phyloP scores from a whole-genome alignment of 2,329 filamentous ascomycete genomes.

The Fusarium sp. region DNA sequence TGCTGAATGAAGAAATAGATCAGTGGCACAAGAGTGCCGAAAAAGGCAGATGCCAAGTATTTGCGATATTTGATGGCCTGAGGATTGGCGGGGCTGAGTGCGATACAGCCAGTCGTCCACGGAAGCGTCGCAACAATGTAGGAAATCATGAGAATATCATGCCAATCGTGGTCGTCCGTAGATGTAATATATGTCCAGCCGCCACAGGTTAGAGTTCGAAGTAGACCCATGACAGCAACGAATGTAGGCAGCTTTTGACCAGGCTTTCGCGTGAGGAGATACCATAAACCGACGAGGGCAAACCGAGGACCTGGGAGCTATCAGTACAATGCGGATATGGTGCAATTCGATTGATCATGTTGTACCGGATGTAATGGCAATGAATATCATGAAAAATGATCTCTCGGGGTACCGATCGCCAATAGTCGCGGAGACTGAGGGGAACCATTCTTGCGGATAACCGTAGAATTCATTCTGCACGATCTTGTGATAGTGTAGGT shows the following conservation, averaged over 20 bases:
- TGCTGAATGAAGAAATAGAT: constrained; percentile 99
- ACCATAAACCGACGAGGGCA: constrained; percentile 89
- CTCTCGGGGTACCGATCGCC: constrained; percentile 97
- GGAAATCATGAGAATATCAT: constrained; percentile 99
- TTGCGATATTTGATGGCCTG: constrained; percentile 89
- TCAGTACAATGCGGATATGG: constrained; percentile 20
- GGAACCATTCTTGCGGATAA: constrained; percentile 96
- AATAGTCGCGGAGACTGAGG: constrained; percentile 95
- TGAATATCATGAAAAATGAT: constrained; percentile 97
- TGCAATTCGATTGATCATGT: background rate
- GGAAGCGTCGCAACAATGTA: constrained; percentile 94
- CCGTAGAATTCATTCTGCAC: constrained; percentile 97
- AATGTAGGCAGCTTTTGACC: constrained; percentile 82
- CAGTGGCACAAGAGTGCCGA: constrained; percentile 87
- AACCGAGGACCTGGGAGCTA: constrained; percentile 80
- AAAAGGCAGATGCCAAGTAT: constrained; percentile 83
- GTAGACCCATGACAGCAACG: constrained; percentile 79
- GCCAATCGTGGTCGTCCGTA: constrained; percentile 98
- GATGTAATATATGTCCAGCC: constrained; percentile 99
- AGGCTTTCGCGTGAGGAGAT: constrained; percentile 82
- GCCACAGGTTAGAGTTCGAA: constrained; percentile 92
- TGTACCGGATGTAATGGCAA: constrained; percentile 90
- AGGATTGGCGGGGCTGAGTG: constrained; percentile 85
- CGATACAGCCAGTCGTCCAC: constrained; percentile 92
- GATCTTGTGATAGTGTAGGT: constrained; percentile 94